Evolutionary conservation across 2,329 filamentous ascomycete species (phyloP), one percentile per base, ranked within the genome.

Genomic region (Trichoderma simmonsii): DNA sequence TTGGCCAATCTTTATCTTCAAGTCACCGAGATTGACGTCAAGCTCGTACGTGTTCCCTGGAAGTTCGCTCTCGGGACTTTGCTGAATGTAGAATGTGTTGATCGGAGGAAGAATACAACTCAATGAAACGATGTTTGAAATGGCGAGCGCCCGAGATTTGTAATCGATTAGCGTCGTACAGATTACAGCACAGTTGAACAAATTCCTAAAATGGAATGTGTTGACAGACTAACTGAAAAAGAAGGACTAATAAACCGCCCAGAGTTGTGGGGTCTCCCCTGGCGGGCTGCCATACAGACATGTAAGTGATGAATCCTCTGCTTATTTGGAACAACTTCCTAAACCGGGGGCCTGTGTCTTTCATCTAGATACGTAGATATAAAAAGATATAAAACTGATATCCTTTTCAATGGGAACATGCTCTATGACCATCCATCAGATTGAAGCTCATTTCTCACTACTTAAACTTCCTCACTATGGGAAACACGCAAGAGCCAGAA

Each of bases 51-150:
- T 1, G 18, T 9, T n/a, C 15, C n/a, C 39, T n/a, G 0, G 39
- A 3, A 9, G 7, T 0, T 43, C 0, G 0, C 3, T 4, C 4
- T 9, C 1, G 15, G 7, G 7, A 9, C 39, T 43, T 43, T 43
- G 39, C 39, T 43, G 3, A n/a, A 43, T 9, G 39, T 43, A 43
- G 39, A 43, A 43, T 43, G 39, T 43, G 39, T 43, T 43, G 39
- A n/a, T n/a, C 7, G 15, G 18, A 3, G 1, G 0, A 43, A 18
- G 39, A 1, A 43, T n/a, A 3, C 9, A 43, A 43, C 7, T n/a
- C 15, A 43, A 43, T 0, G 6, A 0, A 43, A 9, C 7, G 39
- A 43, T n/a, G 18, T 43, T n/a, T 7, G 9, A n/a, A n/a, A 43
- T 4, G 36, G 39, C 15, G 39, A 43, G 39, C 4, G 39, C 39